These are phyloP conservation scores for Rosa lucieae DNA, from an alignment of 306 rosid species.

Conservation along the genomic window DNA sequence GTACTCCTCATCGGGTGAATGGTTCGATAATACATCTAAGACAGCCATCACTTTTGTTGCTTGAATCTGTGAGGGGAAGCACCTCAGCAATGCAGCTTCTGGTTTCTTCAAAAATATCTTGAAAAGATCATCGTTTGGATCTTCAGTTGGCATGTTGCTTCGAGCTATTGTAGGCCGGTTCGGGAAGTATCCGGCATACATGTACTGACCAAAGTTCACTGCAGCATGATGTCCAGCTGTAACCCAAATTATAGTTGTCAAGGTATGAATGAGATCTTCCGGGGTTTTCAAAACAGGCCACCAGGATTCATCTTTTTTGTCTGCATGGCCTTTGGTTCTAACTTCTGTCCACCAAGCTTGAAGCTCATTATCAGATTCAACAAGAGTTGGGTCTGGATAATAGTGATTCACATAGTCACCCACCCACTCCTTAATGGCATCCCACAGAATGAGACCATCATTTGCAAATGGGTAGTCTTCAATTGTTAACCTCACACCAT, in stretches of 20 bases:
- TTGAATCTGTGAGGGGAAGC: constrained; percentile 42
- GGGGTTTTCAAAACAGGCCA: constrained; percentile 33
- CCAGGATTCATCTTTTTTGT: constrained; percentile 15
- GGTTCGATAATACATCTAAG: constrained; percentile 30
- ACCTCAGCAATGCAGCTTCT: constrained; percentile 25
- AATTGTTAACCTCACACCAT: background rate
- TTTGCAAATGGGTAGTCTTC: constrained; percentile 46
- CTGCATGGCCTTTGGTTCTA: too few relatives aligned
- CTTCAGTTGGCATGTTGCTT: constrained; percentile 25
- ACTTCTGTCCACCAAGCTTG: constrained; percentile 16
- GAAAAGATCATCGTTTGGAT: constrained; percentile 17
- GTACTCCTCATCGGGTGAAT: constrained; percentile 39
- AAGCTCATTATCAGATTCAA: constrained; percentile 33
- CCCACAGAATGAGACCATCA: constrained; percentile 41
- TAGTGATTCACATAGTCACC: constrained; percentile 36
- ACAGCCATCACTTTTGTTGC: constrained; percentile 36
- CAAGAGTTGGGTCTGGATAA: constrained; percentile 19
- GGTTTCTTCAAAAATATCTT: constrained; percentile 24
- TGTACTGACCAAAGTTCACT: constrained; percentile 42
- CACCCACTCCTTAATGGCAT: constrained; percentile 32
- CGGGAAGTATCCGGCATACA: constrained; percentile 21
- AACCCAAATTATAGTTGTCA: constrained; percentile 38
- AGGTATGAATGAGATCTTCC: constrained; percentile 19
- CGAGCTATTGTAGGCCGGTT: background rate
- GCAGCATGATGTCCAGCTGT: constrained; percentile 43